Evolutionary conservation across 2,329 filamentous ascomycete genomes (phyloP).

Genomic region (Neonectria hederae): DNA sequence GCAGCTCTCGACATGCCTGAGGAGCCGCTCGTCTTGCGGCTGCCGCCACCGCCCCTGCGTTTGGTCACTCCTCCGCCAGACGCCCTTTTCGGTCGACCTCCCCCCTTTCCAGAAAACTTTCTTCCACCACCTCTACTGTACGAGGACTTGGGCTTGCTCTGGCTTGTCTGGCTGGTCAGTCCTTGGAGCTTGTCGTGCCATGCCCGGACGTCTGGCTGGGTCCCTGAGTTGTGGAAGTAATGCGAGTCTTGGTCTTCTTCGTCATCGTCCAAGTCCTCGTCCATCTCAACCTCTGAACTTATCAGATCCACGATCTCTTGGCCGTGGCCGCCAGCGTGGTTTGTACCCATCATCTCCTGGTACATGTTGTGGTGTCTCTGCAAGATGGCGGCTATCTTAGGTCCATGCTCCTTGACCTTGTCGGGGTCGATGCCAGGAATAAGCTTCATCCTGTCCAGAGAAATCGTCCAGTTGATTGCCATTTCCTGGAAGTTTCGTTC

Average conservation of each 20-base stretch:
- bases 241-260: constrained; percentile 55
- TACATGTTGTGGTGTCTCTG: constrained; percentile 58
- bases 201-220: constrained; percentile 46
- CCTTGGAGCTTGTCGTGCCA: constrained; percentile 47
- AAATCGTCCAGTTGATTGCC: constrained; percentile 74
- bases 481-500: constrained; percentile 77
- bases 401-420: constrained; percentile 70
- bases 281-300: constrained; percentile 54
- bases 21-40: constrained; percentile 46
- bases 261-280: constrained; percentile 50
- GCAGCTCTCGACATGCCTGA: constrained; percentile 35
- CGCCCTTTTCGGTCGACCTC: constrained; percentile 42
- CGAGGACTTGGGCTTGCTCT: constrained; percentile 40
- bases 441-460: constrained; percentile 66
- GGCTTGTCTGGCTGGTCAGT: constrained; percentile 41
- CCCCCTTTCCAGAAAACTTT: constrained; percentile 42
- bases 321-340: constrained; percentile 27
- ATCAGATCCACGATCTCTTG: constrained; percentile 65
- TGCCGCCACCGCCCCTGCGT: constrained; percentile 43
- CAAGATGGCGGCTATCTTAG: constrained; percentile 68
- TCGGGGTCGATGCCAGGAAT: constrained; percentile 71
- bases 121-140: constrained; percentile 39
- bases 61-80: constrained; percentile 43
- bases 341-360: constrained; percentile 58
- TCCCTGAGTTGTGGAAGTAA: constrained; percentile 52